Evolutionary conservation across 2,329 filamentous ascomycete species (phyloP).

Genomic region (Aspergillus fumigatus): DNA sequence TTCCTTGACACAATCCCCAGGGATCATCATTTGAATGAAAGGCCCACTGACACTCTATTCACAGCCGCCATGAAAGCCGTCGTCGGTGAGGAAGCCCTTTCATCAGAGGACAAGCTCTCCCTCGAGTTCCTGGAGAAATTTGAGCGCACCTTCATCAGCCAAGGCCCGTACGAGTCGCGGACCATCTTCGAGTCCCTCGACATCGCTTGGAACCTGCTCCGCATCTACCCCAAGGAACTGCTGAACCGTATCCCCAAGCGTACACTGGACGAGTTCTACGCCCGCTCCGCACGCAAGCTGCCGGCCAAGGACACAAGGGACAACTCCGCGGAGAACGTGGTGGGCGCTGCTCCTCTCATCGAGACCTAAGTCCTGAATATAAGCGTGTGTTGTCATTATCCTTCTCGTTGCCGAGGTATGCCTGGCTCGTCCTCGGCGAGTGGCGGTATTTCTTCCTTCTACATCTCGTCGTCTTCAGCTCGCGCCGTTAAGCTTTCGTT

Average conservation of each 20-base stretch:
- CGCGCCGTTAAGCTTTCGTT: neutral
- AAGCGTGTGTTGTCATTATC: neutral
- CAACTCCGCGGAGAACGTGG: slow-evolving; percentile 29
- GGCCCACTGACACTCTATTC: slow-evolving; percentile 1
- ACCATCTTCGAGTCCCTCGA: slow-evolving; percentile 92
- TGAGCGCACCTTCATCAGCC: slow-evolving; percentile 88
- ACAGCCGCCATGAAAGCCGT: slow-evolving; percentile 95
- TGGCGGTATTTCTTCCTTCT: slow-evolving; percentile 1
- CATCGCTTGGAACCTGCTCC: slow-evolving; percentile 89
- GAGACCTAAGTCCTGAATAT: slow-evolving; percentile 28
- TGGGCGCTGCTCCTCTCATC: slow-evolving; percentile 33
- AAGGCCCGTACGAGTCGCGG: slow-evolving; percentile 88
- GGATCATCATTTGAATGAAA: too few relatives aligned
- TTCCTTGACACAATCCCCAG: neutral
- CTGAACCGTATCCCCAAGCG: slow-evolving; percentile 91
- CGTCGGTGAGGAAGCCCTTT: slow-evolving; percentile 95
- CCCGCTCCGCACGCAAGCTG: slow-evolving; percentile 48
- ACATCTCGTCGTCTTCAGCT: slow-evolving; percentile 1
- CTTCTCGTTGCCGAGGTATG: neutral
- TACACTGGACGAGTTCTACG: slow-evolving; percentile 77
- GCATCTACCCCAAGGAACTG: slow-evolving; percentile 96
- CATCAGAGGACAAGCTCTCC: slow-evolving; percentile 92
- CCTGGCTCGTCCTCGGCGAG: neutral
- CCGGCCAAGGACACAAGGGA: slow-evolving; percentile 47
- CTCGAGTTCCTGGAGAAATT: slow-evolving; percentile 99